A percentile compares a stretch with the other conserved stretches of the same genome.
Evolutionary conservation across 495 filamentous ascomycete genomes (phyloP).

Genomic region (Trichoderma orchidacearum): DNA sequence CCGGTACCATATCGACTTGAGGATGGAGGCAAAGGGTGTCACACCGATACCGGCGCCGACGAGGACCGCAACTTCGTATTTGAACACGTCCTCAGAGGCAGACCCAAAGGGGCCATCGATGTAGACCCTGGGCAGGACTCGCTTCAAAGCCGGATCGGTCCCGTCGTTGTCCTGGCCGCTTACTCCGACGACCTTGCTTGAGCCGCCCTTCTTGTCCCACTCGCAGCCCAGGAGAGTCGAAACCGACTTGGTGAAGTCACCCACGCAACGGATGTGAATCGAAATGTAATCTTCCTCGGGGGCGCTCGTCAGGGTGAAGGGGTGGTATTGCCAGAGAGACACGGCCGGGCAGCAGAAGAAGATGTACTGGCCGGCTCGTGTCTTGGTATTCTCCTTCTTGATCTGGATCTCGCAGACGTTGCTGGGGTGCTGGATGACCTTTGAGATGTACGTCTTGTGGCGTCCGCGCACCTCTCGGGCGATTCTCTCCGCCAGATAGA

Average conservation of each 20-base stretch:
- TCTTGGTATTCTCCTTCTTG: constrained; percentile 67
- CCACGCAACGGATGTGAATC: constrained; percentile 59
- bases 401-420: constrained; percentile 77
- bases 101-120: constrained; percentile 71
- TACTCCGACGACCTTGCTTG: constrained; percentile 50
- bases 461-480: constrained; percentile 56
- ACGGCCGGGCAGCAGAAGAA: constrained; percentile 73
- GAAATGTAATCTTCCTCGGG: constrained; percentile 76
- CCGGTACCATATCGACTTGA: constrained; percentile 81
- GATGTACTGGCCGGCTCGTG: constrained; percentile 70
- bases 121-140: constrained; percentile 60
- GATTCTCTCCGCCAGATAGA: constrained; percentile 57
- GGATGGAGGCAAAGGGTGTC: constrained; percentile 61
- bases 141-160: constrained; percentile 55
- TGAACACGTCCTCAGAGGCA: constrained; percentile 65
- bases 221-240: constrained; percentile 57
- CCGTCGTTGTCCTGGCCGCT: constrained; percentile 39
- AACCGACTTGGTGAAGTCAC: constrained; percentile 53
- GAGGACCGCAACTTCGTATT: constrained; percentile 58
- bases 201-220: constrained; percentile 40
- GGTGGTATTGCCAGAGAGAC: constrained; percentile 68
- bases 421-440: constrained; percentile 72
- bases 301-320: constrained; percentile 66
- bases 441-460: constrained; percentile 67
- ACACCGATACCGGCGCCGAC: constrained; percentile 63